Percentiles rank a stretch among this genome's conserved stretches.
Evolutionary conservation across 768 basidiomycete species (phyloP).

Genomic region (Phanerodontia chrysosporium): DNA sequence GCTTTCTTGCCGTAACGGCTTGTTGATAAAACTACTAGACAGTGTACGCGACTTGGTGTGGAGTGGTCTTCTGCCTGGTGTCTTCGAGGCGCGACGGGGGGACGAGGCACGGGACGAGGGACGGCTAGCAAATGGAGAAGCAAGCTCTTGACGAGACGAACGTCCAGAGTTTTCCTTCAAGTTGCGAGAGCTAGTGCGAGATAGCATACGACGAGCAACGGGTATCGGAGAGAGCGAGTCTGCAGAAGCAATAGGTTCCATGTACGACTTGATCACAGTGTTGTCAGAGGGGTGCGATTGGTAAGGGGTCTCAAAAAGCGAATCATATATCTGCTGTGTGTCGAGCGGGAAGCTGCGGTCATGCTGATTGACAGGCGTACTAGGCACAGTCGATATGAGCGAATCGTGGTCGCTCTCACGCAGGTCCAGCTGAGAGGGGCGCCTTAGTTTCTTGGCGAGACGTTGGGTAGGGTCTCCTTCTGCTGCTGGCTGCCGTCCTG

Average conservation of each 20-base stretch:
- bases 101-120: constrained; percentile 38
- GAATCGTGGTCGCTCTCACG: background rate
- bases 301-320: constrained; percentile 10
- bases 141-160: constrained; percentile 25
- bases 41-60: constrained; percentile 37
- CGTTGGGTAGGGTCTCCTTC: constrained; percentile 15
- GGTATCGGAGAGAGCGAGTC: constrained; percentile 44
- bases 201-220: constrained; percentile 26
- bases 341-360: constrained; percentile 4
- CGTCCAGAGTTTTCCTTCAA: constrained; percentile 35
- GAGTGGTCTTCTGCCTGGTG: constrained; percentile 19
- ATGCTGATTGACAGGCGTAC: constrained; percentile 4
- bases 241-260: constrained; percentile 17
- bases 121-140: constrained; percentile 44
- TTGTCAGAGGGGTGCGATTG: constrained; percentile 9
- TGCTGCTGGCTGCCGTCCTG: constrained; percentile 7
- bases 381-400: background rate
- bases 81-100: constrained; percentile 23
- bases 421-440: constrained; percentile 12
- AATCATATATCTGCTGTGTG: constrained; percentile 7
- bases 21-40: constrained; percentile 22
- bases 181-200: constrained; percentile 37
- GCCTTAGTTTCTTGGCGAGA: constrained; percentile 32
- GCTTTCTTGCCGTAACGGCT: background rate
- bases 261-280: constrained; percentile 12